Evolutionary conservation across 495 filamentous ascomycete species (phyloP), one percentile per base, ranked within the genome.

Genomic region (Penicillium angulare): DNA sequence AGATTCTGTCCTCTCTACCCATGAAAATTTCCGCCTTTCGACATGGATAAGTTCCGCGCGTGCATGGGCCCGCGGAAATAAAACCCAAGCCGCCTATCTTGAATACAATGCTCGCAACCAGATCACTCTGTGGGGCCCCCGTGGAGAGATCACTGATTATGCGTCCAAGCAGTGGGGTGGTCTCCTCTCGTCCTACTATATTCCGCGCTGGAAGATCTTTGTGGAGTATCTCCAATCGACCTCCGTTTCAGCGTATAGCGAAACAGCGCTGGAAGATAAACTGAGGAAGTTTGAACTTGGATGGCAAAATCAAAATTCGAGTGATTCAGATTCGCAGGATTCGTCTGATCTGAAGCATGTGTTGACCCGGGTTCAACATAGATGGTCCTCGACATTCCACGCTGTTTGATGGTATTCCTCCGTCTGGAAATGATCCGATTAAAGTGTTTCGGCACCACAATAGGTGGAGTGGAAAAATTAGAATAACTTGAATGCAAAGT

Each of bases 61-160:
- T 15, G 45, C 72, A 7, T 72, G 64, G 50, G 65, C 66, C 4
- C 23, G 48, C 3, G 49, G 43, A 7, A 58, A 72, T 45, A 22
- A 50, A 2, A 57, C 56, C 1, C 45, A 53, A 3, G 62, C 64
- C 39, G 55, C 68, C 13, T 79, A 73, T 52, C 65, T 71, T 46
- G 76, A 78, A 48, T 79, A 78, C 51, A 64, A 80, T 32, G 78
- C 78, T 7, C 69, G 73, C 36, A 79, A 80, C 48, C 77, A 80
- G 49, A 70, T 80, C 45, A 80, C 78, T 12, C 64, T 79, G 3
- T 82, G 77, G 77, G 79, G 79, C 0, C 78, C 77, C 0, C 55
- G 53, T 2, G 75, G 77, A 9, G 57, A 82, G 53, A 77, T 80
- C 21, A 64, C 52, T 21, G 78, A 80, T 53, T 80, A 80, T 50